Percentiles rank a stretch among this genome's conserved stretches.
These are phyloP conservation scores for Myxozyma udenii DNA, from an alignment of 805 yeast species.

Conservation along the genomic window DNA sequence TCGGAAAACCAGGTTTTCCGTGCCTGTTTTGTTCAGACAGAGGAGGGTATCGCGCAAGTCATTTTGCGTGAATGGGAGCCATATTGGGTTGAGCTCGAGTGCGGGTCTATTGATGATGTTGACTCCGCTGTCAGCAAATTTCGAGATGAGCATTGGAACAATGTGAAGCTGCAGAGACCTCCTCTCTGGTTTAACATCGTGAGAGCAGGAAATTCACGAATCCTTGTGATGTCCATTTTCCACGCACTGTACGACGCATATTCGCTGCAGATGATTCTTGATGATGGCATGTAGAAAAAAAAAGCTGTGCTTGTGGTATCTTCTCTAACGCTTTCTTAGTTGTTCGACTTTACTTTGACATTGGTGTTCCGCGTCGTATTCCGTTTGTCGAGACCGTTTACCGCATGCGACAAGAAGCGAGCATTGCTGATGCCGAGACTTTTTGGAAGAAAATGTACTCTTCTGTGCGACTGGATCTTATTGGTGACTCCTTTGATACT, in stretches of 20 bases:
- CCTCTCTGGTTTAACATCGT: conserved; percentile 11
- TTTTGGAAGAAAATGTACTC: conserved; percentile 14
- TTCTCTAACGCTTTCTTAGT: conserved; percentile 2
- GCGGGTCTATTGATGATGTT: neutral
- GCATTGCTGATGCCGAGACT: neutral
- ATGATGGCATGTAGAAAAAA: conserved; percentile 28
- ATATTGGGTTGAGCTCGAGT: conserved; percentile 10
- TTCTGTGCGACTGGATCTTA: neutral
- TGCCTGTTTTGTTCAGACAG: conserved; percentile 26
- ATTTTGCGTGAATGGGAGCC: conserved; percentile 25
- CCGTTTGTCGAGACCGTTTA: conserved; percentile 20
- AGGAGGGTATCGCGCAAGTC: conserved; percentile 25
- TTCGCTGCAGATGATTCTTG: conserved; percentile 21
- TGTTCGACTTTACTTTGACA: conserved; percentile 8
- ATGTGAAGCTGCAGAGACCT: conserved; percentile 16
- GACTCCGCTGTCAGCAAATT: neutral
- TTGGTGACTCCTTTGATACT: too few relatives aligned
- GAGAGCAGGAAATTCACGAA: neutral
- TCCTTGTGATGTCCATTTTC: conserved; percentile 19
- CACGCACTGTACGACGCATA: conserved; percentile 33
- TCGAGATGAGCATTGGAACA: conserved; percentile 12
- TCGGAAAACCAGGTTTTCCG: conserved; percentile 17
- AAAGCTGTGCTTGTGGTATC: neutral
- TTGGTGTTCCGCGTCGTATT: conserved; percentile 18
- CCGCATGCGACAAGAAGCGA: conserved; percentile 1